These are phyloP conservation scores for Corinectria fuckeliana DNA, from an alignment of 2,329 filamentous ascomycete species.

Conservation along the genomic window DNA sequence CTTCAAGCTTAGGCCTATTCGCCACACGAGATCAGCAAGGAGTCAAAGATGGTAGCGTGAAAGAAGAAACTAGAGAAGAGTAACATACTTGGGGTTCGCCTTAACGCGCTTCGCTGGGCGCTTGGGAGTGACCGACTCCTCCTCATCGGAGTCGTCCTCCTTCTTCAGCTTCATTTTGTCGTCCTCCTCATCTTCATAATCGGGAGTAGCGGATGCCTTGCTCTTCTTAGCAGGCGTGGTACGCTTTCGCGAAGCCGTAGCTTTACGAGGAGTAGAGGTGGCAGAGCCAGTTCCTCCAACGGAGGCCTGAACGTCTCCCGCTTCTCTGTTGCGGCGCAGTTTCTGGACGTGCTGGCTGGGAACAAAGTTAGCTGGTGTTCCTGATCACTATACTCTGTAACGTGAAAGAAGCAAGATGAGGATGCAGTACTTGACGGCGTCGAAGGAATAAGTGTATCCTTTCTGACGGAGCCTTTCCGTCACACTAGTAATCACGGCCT, in stretches of 20 bases:
- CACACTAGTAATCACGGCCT: slow-evolving; percentile 42
- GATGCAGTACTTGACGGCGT: slow-evolving; percentile 49
- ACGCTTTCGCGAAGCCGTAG: slow-evolving; percentile 40
- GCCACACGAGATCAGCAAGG: slow-evolving; percentile 10
- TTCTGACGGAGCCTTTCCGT: slow-evolving; percentile 40
- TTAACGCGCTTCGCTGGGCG: slow-evolving; percentile 36
- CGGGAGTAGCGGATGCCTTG: slow-evolving; percentile 22
- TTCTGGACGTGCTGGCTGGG: slow-evolving; percentile 56
- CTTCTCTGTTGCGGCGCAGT: slow-evolving; percentile 47
- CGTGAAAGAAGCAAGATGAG: not conserved
- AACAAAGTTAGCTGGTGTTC: slow-evolving; percentile 21
- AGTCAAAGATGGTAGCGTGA: too few species aligned
- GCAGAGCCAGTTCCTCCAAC: slow-evolving; percentile 16
- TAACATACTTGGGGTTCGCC: slow-evolving; percentile 28
- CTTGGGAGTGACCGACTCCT: slow-evolving; percentile 15
- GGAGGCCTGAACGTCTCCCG: slow-evolving; percentile 30
- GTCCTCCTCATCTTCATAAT: slow-evolving; percentile 36
- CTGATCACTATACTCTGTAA: slow-evolving; percentile 1
- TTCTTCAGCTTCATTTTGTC: slow-evolving; percentile 38
- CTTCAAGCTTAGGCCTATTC: slow-evolving; percentile 25
- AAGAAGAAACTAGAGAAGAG: not conserved
- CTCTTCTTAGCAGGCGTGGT: slow-evolving; percentile 36
- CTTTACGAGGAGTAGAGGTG: slow-evolving; percentile 36
- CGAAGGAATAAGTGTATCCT: slow-evolving; percentile 48
- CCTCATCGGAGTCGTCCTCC: slow-evolving; percentile 26